Evolutionary conservation across 2,329 filamentous ascomycete species (phyloP).

Genomic region (Dryadomyces quercivorus): DNA sequence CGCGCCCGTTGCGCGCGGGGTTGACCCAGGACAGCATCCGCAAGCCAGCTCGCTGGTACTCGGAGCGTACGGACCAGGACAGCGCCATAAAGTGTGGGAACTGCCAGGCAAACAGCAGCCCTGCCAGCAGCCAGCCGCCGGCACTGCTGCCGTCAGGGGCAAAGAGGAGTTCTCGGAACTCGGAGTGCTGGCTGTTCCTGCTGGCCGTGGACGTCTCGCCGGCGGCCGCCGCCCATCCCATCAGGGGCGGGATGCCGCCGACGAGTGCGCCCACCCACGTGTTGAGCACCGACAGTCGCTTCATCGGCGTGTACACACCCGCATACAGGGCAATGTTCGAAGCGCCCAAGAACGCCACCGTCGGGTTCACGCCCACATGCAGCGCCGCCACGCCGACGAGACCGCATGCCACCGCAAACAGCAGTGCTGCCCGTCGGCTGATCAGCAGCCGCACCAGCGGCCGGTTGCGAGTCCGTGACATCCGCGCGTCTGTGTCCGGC

Average conservation of each 20-base stretch:
- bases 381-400: constrained; percentile 57
- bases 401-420: constrained; percentile 70
- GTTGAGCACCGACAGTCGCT: constrained; percentile 74
- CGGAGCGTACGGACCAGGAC: constrained; percentile 76
- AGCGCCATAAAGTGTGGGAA: constrained; percentile 97
- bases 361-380: constrained; percentile 87
- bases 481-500: constrained; percentile 75
- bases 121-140: constrained; percentile 83
- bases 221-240: constrained; percentile 95
- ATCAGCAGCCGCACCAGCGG: constrained; percentile 78
- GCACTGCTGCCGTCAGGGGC: constrained; percentile 45
- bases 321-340: constrained; percentile 85
- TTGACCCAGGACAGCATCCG: constrained; percentile 79
- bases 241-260: constrained; percentile 85
- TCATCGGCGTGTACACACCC: constrained; percentile 84
- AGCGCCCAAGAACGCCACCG: constrained; percentile 73
- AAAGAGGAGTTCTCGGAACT: constrained; percentile 61
- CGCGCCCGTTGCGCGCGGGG: constrained; percentile 70
- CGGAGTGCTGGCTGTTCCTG: constrained; percentile 21
- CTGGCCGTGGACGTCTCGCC: constrained; percentile 65
- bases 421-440: constrained; percentile 53
- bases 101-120: constrained; percentile 85
- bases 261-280: constrained; percentile 93
- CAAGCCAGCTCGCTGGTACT: constrained; percentile 64
- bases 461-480: constrained; percentile 85